Conservation (phyloP, 2,329 filamentous ascomycete species). For the Phoma sp. region DNA sequence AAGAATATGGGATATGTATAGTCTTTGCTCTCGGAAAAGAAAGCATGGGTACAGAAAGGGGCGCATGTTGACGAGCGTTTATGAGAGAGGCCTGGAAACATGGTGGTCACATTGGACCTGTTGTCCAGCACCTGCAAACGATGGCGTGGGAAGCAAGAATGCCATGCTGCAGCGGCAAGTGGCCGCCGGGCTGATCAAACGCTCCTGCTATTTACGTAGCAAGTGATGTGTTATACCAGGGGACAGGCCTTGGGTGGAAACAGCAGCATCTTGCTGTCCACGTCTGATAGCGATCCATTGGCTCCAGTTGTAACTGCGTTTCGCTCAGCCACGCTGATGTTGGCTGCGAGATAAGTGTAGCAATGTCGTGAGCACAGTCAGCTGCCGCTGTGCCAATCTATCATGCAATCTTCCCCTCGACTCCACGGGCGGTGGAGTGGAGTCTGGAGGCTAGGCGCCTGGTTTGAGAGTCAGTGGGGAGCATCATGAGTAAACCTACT, state of each 20-base stretch:
- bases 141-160: neutral
- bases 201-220: neutral
- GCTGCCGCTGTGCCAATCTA: neutral
- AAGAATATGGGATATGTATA: too few relatives aligned
- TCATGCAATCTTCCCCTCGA: neutral
- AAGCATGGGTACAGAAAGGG: neutral
- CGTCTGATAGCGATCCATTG: neutral
- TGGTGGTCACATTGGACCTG: neutral
- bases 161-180: neutral
- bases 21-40: neutral
- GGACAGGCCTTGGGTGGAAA: neutral
- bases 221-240: neutral
- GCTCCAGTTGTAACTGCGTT: neutral
- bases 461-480: too few relatives aligned
- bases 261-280: neutral
- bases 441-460: too few relatives aligned
- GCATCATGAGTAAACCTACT: neutral
- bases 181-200: neutral
- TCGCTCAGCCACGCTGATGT: neutral
- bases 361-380: constrained; percentile 4
- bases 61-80: neutral
- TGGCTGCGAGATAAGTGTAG: neutral
- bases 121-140: neutral
- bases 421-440: too few relatives aligned
- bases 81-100: neutral